phyloP scores from a whole-genome alignment of 2,329 filamentous ascomycete genomes.

The Penicillium italicum region DNA sequence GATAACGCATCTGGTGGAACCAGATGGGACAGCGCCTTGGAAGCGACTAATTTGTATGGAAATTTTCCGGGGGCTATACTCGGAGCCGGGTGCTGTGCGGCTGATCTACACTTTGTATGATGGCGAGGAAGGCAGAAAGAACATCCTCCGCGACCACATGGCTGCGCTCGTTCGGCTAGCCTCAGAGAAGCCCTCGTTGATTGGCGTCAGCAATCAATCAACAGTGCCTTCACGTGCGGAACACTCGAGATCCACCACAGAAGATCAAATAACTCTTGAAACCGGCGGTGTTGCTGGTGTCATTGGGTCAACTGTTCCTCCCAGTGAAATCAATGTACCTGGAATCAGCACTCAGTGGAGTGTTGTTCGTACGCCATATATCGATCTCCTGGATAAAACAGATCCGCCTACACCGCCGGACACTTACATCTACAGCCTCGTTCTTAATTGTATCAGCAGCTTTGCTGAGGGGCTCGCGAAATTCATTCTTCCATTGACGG shows the following conservation, averaged over 20 bases:
- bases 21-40: conserved; percentile 74
- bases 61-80: conserved; percentile 79
- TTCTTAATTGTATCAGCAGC: conserved; percentile 81
- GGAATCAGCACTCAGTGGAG: conserved; percentile 94
- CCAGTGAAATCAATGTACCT: conserved; percentile 61
- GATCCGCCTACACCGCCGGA: conserved; percentile 81
- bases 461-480: conserved; percentile 91
- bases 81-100: conserved; percentile 72
- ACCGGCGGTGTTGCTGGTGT: conserved; percentile 83
- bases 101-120: conserved; percentile 81
- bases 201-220: conserved; percentile 85
- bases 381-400: conserved; percentile 90
- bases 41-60: conserved; percentile 89
- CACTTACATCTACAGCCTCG: conserved; percentile 88
- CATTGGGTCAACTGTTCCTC: conserved; percentile 68
- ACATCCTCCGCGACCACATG: conserved; percentile 76
- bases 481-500: conserved; percentile 86
- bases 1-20: conserved; percentile 81
- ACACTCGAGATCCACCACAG: conserved; percentile 55
- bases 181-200: conserved; percentile 82
- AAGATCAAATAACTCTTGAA: conserved; percentile 85
- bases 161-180: conserved; percentile 88
- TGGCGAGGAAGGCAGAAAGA: conserved; percentile 64
- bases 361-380: conserved; percentile 76
- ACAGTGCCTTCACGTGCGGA: conserved; percentile 67